A percentile compares a stretch with the other conserved stretches of the same genome.
These are phyloP conservation scores for Naganishia sp. DNA, from an alignment of 1,284 basidiomycete species.

Conservation along the genomic window DNA sequence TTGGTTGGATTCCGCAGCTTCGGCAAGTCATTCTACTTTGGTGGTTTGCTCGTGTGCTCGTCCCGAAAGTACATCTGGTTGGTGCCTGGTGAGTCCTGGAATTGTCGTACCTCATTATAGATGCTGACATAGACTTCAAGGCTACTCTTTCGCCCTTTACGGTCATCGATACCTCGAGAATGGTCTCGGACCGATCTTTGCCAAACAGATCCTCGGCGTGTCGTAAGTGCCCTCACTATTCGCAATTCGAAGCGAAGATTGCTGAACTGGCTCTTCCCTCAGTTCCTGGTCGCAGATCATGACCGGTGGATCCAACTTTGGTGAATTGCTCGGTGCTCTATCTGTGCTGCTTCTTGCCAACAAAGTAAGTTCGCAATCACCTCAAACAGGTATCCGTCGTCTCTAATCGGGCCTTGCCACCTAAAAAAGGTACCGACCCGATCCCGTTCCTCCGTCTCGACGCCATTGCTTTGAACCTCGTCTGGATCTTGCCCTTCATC, in stretches of 20 bases:
- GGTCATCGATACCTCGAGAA: constrained; percentile 54
- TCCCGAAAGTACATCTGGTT: constrained; percentile 50
- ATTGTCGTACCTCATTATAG: not conserved
- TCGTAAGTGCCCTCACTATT: not conserved
- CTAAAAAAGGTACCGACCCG: constrained; percentile 1
- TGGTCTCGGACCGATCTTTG: constrained; percentile 49
- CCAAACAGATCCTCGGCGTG: constrained; percentile 45
- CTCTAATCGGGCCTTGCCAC: constrained; percentile 44
- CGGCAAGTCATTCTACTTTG: constrained; percentile 47
- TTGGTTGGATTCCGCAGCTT: constrained; percentile 41
- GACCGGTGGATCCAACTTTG: constrained; percentile 41
- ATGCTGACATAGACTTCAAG: not conserved
- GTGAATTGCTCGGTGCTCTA: constrained; percentile 50
- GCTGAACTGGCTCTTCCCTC: not conserved
- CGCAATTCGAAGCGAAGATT: not conserved
- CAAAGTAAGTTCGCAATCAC: constrained; percentile 39
- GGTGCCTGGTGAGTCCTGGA: constrained; percentile 37
- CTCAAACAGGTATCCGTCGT: constrained; percentile 33
- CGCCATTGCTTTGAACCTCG: constrained; percentile 45
- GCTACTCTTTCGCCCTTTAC: constrained; percentile 50
- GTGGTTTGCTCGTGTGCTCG: constrained; percentile 43
- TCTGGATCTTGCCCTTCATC: constrained; percentile 51
- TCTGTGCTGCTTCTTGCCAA: constrained; percentile 47
- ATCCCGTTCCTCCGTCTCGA: constrained; percentile 26
- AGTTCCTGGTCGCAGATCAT: constrained; percentile 49